Evolutionary conservation across 2,329 filamentous ascomycete genomes (phyloP), one percentile per base, ranked within the genome.

Genomic region (Talaromyces sp.): DNA sequence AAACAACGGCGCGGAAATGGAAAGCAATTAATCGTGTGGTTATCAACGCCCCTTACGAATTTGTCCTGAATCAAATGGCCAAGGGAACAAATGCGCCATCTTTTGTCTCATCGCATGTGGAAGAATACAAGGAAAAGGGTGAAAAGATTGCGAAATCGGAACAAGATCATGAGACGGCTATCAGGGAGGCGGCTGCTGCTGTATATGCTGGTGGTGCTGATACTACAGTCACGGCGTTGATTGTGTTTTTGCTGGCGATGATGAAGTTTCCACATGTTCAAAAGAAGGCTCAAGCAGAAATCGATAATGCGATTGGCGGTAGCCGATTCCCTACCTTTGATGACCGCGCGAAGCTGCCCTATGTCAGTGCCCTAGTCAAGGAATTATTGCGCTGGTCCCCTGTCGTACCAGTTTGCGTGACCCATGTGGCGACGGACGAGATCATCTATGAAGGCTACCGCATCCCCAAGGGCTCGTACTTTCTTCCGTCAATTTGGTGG

Each of bases 221-320:
- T 57, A 77, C 75, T 74, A 80, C 73, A 3, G 73, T 77, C 0
- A 76, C 69, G 1, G 66, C 74, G 0, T 60, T 79, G 3, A 62
- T 66, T 33, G 65, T 62, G 0, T 83, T 83, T 63, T 70, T 80
- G 15, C 72, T 84, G 0, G 81, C 80, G 0, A 83, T 83, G 66
- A 75, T 73, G 13, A 70, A 80, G 11, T 79, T 78, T 28, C 78
- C 77, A 0, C 74, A 77, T 7, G 77, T 81, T 19, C 76, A 83
- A 19, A 74, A 74, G 0, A 81, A 80, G 60, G 78, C 77, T 0
- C 76, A 81, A 33, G 67, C 69, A 7, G 74, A 77, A 57, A 67
- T 59, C 17, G 57, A 75, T 60, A 56, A 51, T 6, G 70, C 73
- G 17, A 60, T 72, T 21, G 72, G 69, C 0, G 10, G 22, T 3